phyloP scores from a whole-genome alignment of 1,284 basidiomycete genomes.

The Takashimella koratensis region DNA sequence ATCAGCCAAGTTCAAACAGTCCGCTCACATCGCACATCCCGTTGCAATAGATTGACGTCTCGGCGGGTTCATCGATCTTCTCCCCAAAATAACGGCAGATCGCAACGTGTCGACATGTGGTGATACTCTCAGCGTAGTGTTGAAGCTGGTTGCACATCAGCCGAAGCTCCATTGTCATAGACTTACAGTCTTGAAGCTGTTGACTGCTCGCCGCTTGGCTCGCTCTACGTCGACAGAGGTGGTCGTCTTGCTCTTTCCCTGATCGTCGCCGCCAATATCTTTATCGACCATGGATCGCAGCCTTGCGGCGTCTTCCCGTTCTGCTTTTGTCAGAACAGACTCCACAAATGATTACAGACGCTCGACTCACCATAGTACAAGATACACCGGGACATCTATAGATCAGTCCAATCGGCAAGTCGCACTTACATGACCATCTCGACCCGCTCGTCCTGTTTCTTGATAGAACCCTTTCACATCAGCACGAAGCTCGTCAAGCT shows the following conservation, averaged over 20 bases:
- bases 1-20: not conserved
- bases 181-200: slow-evolving; percentile 64
- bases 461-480: slow-evolving; percentile 69
- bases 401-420: not conserved
- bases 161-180: too few species aligned
- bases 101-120: slow-evolving; percentile 67
- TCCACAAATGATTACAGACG: too few species aligned
- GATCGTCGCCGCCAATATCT: slow-evolving; percentile 24
- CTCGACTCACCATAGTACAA: slow-evolving; percentile 75
- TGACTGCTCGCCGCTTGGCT: slow-evolving; percentile 28
- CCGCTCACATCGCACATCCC: slow-evolving; percentile 75
- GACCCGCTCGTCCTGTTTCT: slow-evolving; percentile 81
- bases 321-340: slow-evolving; percentile 53
- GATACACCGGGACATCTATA: slow-evolving; percentile 71
- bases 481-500: slow-evolving; percentile 1
- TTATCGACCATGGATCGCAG: slow-evolving; percentile 57
- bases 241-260: slow-evolving; percentile 2
- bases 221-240: slow-evolving; percentile 1
- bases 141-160: slow-evolving; percentile 26
- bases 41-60: slow-evolving; percentile 60
- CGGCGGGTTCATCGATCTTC: slow-evolving; percentile 57
- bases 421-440: slow-evolving; percentile 66
- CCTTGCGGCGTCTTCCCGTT: slow-evolving; percentile 66
- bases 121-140: slow-evolving; percentile 61
- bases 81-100: slow-evolving; percentile 85